phyloP scores from a whole-genome alignment of 108 stramenopile genomes.

The Fistulifera pelliculosa region DNA sequence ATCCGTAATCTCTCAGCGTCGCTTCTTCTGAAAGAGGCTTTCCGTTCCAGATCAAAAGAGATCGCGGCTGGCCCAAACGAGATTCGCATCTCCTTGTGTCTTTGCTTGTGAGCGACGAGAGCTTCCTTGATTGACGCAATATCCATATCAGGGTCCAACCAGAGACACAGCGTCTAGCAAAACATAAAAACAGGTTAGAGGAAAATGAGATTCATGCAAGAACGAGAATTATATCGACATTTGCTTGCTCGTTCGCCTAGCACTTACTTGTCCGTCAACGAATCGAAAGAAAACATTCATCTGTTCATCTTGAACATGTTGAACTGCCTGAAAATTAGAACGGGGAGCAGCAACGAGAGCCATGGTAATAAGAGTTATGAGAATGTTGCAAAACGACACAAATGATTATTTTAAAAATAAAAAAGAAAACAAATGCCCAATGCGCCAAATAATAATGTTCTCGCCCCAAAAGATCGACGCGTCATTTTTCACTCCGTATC shows the following conservation, averaged over 20 bases:
- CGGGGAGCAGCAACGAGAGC: too few relatives aligned
- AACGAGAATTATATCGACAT: background rate
- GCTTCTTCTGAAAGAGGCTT: constrained; percentile 5
- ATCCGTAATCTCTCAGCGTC: constrained; percentile 1
- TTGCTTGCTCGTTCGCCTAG: background rate
- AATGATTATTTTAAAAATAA: too few relatives aligned
- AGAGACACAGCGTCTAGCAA: background rate
- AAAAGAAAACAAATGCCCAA: too few relatives aligned
- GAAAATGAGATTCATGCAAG: background rate
- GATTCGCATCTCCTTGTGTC: background rate
- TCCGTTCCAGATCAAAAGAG: constrained; percentile 5
- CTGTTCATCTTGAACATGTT: too few relatives aligned
- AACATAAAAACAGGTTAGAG: background rate
- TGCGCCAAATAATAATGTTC: too few relatives aligned
- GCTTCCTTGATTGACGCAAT: constrained; percentile 4
- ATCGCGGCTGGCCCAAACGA: constrained; percentile 1
- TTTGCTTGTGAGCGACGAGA: background rate
- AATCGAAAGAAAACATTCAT: constrained; percentile 5
- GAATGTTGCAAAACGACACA: too few relatives aligned
- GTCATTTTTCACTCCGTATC: too few relatives aligned
- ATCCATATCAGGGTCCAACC: constrained; percentile 1
- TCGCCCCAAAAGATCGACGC: too few relatives aligned
- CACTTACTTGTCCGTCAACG: constrained; percentile 2
- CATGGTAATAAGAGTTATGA: too few relatives aligned
- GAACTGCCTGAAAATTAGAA: too few relatives aligned